Evolutionary conservation across 2,329 filamentous ascomycete species (phyloP), one percentile per base, ranked within the genome.

Genomic region (Trichoderma oligosporum): DNA sequence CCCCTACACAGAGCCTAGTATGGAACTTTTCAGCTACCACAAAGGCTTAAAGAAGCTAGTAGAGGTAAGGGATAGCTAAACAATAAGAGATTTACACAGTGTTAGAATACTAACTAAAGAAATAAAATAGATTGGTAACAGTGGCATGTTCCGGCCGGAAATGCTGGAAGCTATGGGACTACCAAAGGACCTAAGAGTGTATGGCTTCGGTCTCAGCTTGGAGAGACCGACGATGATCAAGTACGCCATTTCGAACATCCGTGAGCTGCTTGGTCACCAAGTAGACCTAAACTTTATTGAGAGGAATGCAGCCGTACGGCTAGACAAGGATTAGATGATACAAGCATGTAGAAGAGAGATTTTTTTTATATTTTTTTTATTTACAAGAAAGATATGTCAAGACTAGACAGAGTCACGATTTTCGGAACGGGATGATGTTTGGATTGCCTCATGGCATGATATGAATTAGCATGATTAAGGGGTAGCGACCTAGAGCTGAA

Each of bases 181-280:
- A 68, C 92, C 92, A 22, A 91, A 87, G 75, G 89, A 96, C 68
- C 85, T 97, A 84, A 81, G 89, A 61, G 92, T 97, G 8, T 97
- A 96, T 70, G 94, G 94, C 31, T 97, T 91, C 82, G 94, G 94
- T 35, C 76, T 99, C 69, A 90, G 85, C 72, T 75, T 99, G 70
- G 94, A 99, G 80, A 78, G 94, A 66, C 94, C 94, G 58, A 97
- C 94, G 9, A 99, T 97, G 94, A 96, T 97, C 77, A 94, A 95
- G 82, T 96, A 88, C 71, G 84, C 82, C 67, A 90, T 91, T 61
- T 89, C 84, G 68, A 97, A 97, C 74, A 97, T 97, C 66, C 85
- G 92, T 65, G 91, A 96, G 74, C 76, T 97, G 68, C 78, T 99
- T 55, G 93, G 93, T 12, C 93, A 99, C 78, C 96, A 96, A 78